Conservation (phyloP, 2,329 filamentous ascomycete species). For the Trichoderma sp. region DNA sequence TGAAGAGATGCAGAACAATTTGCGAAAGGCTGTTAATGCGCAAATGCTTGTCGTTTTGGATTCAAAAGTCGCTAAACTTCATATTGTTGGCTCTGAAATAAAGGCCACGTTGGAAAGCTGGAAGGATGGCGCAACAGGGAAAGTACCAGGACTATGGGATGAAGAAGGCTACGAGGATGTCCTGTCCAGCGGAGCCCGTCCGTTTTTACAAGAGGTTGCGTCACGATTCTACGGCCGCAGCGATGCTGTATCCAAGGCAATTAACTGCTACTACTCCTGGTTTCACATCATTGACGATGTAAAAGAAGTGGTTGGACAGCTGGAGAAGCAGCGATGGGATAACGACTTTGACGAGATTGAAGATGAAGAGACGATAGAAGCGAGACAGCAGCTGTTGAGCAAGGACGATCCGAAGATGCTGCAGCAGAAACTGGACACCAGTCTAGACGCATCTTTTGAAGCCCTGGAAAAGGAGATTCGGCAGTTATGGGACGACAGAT, state of each 20-base stretch:
- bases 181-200: slow-evolving; percentile 59
- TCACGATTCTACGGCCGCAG: slow-evolving; percentile 70
- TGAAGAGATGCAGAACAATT: slow-evolving; percentile 62
- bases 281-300: slow-evolving; percentile 67
- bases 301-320: slow-evolving; percentile 57
- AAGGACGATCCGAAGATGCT: slow-evolving; percentile 67
- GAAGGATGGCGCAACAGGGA: slow-evolving; percentile 51
- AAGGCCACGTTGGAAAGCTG: slow-evolving; percentile 59
- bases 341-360: slow-evolving; percentile 71
- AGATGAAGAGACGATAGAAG: slow-evolving; percentile 67
- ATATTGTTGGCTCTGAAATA: slow-evolving; percentile 62
- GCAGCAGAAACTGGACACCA: slow-evolving; percentile 54
- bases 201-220: slow-evolving; percentile 67
- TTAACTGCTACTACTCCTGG: slow-evolving; percentile 69
- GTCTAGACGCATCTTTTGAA: slow-evolving; percentile 55
- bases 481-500: slow-evolving; percentile 46
- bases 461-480: slow-evolving; percentile 56
- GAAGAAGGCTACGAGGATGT: slow-evolving; percentile 60
- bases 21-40: slow-evolving; percentile 66
- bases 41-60: slow-evolving; percentile 63
- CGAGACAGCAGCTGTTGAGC: slow-evolving; percentile 64
- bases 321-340: slow-evolving; percentile 70
- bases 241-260: slow-evolving; percentile 59
- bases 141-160: slow-evolving; percentile 64
- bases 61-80: slow-evolving; percentile 60